Base-by-base conservation (phyloP, 75 land plant genomes). In the Pinus albicaulis region DNA sequence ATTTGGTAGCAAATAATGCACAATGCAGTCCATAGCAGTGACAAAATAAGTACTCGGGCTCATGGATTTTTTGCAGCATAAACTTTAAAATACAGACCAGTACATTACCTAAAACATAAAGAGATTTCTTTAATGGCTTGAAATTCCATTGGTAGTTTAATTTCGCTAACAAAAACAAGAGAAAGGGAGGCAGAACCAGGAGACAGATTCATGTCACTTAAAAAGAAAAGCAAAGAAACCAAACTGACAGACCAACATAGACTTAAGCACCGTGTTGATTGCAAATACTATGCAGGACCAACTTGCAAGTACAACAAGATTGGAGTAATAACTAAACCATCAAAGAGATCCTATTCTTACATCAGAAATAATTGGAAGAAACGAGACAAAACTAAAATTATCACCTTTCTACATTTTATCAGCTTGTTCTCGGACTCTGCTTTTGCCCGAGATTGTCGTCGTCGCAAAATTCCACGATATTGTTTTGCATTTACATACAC, bases 401-500 rank as follows among this genome's bases (percentile, higher is more conserved):
- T 68, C 71, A 90, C 92, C 88, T 89, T 90, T 65, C 91, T 72
- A 56, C 72, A 68, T 76, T 83, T 89, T 41, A 82, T 74, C 26
- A 86, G 77, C 80, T 86, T 90, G 61, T 89, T 90, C 60, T 81
- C 85, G 16, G 55, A 71, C 74, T 83, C 92, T 41, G 84, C 89
- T 79, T 90, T 90, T 57, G 92, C 92, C 20, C 92, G 91, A 70
- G 85, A 82, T 68, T 86, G 86, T 28, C 92, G 68, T 15, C 92
- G 79, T n/a, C 92, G 83, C 48, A 90, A 59, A 59, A 90, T 90
- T 31, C 91, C 92, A 81, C 86, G 82, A 73, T 89, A 90, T 74
- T 90, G 92, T 77, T 90, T 90, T 26, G 92, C 92, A 86, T 90
- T 90, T 25, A 90, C 92, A 84, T 89, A 90, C 16, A 90, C 88